Evolutionary conservation across 2,329 filamentous ascomycete genomes (phyloP).

Genomic region (Ophiostoma novo-ulmi): DNA sequence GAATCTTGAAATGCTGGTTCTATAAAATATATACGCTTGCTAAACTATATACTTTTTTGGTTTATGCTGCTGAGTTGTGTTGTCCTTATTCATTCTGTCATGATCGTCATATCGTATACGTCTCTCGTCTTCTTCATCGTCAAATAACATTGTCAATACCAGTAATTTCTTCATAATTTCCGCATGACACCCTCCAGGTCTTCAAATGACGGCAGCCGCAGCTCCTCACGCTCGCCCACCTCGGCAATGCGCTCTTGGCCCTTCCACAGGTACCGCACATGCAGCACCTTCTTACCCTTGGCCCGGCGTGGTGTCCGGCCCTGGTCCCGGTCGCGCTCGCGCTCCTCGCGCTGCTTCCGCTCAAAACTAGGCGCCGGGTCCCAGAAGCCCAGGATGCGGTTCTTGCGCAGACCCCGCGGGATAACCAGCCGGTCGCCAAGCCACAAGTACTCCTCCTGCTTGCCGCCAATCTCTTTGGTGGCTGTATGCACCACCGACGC

Average conservation of each 20-base stretch:
- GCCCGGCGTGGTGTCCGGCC: neutral
- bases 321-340: neutral
- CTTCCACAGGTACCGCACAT: slow-evolving; percentile 42
- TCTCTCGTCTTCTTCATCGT: neutral
- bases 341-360: slow-evolving; percentile 1
- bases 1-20: neutral
- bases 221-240: slow-evolving; percentile 37
- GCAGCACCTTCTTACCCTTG: slow-evolving; percentile 41
- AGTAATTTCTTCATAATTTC: neutral
- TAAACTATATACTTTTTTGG: neutral
- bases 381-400: slow-evolving; percentile 47
- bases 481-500: neutral
- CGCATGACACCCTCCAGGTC: neutral
- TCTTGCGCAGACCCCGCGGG: slow-evolving; percentile 41
- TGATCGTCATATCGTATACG: neutral
- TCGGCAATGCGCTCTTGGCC: slow-evolving; percentile 36
- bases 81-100: neutral
- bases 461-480: neutral
- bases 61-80: neutral
- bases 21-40: neutral
- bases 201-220: slow-evolving; percentile 33
- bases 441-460: slow-evolving; percentile 28
- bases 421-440: slow-evolving; percentile 29
- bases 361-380: slow-evolving; percentile 41
- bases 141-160: neutral